Conservation (phyloP, 371 early-diverging fungal species). For the Dinochytrium kinnereticum region DNA sequence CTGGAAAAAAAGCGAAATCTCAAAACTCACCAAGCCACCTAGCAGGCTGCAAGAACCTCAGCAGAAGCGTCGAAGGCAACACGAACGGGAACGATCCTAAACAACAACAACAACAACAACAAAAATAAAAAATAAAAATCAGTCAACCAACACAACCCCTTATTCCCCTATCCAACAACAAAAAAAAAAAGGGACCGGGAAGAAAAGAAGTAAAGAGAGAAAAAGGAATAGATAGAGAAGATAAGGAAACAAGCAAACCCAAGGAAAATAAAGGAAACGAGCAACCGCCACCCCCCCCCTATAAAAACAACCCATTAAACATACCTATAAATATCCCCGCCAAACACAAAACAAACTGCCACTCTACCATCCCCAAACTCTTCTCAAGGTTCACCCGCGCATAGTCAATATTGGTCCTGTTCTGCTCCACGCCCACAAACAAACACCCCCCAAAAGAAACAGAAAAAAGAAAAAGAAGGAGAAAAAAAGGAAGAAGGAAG, state of each 20-base stretch:
- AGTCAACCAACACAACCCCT: no score
- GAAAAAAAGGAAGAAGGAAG: no score
- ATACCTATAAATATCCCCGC: constrained; percentile 27
- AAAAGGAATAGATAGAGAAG: no score
- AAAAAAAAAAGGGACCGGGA: no score
- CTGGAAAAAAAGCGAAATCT: background rate
- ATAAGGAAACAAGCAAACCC: no score
- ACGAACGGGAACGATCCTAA: constrained; percentile 24
- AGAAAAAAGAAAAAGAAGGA: no score
- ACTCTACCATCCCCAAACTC: constrained; percentile 19
- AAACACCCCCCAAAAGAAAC: background rate
- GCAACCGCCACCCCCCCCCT: background rate
- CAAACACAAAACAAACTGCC: constrained; percentile 24
- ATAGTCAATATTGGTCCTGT: constrained; percentile 20
- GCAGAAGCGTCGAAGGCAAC: constrained; percentile 21
- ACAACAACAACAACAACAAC: background rate
- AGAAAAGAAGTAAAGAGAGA: no score
- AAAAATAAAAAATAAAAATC: no score
- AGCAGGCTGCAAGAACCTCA: constrained; percentile 16
- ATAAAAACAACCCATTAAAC: background rate
- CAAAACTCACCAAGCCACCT: constrained; percentile 13
- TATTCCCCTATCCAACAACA: no score
- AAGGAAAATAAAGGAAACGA: background rate
- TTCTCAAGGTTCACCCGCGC: constrained; percentile 13
- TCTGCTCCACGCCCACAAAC: constrained; percentile 9